These are phyloP conservation scores for Vigna trinervia DNA, from an alignment of 306 rosid genomes.

Conservation along the genomic window DNA sequence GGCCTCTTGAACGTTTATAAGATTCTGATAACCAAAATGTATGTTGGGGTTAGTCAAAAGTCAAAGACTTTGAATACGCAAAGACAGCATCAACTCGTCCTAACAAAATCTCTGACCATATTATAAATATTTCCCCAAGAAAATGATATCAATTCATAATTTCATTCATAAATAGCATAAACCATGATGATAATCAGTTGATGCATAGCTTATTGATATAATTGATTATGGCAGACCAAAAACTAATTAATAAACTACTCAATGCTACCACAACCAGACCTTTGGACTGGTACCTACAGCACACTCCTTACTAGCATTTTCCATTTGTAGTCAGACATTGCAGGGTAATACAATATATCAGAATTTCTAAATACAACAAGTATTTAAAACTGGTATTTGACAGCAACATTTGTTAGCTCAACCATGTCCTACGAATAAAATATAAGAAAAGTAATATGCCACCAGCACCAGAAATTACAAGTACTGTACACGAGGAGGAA, in stretches of 20 bases:
- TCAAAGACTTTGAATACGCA: slow-evolving; percentile 23
- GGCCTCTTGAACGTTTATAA: slow-evolving; percentile 67
- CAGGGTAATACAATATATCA: background rate
- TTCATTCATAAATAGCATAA: slow-evolving; percentile 10
- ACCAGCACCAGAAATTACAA: background rate
- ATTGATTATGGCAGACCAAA: background rate
- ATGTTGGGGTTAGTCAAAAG: slow-evolving; percentile 24
- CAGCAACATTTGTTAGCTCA: background rate
- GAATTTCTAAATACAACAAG: background rate
- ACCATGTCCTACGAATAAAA: slow-evolving; percentile 2
- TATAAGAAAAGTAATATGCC: background rate
- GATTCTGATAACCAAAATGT: slow-evolving; percentile 61
- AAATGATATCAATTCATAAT: slow-evolving; percentile 7
- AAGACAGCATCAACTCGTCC: slow-evolving; percentile 14
- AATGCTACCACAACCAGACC: slow-evolving; percentile 8
- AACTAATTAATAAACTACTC: background rate
- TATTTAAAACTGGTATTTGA: slow-evolving; percentile 12
- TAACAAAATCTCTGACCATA: slow-evolving; percentile 17
- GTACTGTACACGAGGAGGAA: background rate
- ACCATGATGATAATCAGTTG: background rate
- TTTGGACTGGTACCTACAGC: background rate
- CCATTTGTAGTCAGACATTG: background rate
- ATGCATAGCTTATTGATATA: background rate
- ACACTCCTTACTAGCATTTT: background rate
- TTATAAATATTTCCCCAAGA: background rate